phyloP scores from a whole-genome alignment of 352 stramenopile genomes.

The Lagenidium sp. region DNA sequence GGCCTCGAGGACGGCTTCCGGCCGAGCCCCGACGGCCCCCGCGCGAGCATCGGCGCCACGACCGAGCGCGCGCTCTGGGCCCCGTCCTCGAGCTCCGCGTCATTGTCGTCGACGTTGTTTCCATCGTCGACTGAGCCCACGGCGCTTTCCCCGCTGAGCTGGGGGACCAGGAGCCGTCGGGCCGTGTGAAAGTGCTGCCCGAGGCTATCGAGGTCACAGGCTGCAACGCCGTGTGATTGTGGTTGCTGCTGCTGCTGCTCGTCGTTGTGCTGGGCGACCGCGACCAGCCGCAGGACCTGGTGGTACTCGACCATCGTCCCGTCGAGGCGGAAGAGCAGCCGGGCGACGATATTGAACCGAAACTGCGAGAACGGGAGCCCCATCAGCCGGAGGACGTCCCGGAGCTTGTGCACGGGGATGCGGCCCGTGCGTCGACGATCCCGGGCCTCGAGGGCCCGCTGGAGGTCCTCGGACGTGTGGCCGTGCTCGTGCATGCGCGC shows the following conservation, averaged over 20 bases:
- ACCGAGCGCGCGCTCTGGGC: too few relatives aligned
- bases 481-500: constrained; percentile 14
- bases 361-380: constrained; percentile 43
- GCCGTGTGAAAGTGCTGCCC: too few relatives aligned
- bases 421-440: constrained; percentile 19
- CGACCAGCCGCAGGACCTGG: constrained; percentile 31
- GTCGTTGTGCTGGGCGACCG: constrained; percentile 12
- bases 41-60: too few relatives aligned
- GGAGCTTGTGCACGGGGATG: constrained; percentile 35
- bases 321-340: constrained; percentile 36
- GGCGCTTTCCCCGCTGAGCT: too few relatives aligned
- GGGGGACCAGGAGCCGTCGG: too few relatives aligned
- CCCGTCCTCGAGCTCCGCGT: too few relatives aligned
- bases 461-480: constrained; percentile 23
- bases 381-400: constrained; percentile 22
- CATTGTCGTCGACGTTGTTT: too few relatives aligned
- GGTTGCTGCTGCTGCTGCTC: not conserved
- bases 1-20: too few relatives aligned
- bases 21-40: too few relatives aligned
- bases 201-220: too few relatives aligned
- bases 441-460: constrained; percentile 12
- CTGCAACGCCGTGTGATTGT: too few relatives aligned
- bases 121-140: too few relatives aligned
- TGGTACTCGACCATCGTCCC: constrained; percentile 31
- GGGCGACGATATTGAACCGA: constrained; percentile 50